Base-by-base conservation (phyloP, 345 rosid genomes). In the Eucalyptus pumila region DNA sequence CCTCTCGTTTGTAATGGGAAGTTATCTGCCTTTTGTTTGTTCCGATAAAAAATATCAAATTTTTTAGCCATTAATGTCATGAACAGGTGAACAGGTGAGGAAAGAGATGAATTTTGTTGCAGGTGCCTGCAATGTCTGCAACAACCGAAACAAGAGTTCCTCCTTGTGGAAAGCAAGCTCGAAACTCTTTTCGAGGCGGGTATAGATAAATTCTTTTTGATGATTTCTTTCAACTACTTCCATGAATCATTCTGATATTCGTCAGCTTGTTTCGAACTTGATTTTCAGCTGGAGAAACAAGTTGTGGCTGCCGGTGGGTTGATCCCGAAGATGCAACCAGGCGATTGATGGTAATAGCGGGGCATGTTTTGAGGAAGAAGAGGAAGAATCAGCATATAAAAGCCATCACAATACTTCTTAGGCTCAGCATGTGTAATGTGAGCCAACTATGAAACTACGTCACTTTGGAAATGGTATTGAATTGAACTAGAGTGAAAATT, bases 291-390 rank as follows among this genome's bases (percentile, higher is more conserved):
- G 93, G 98, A 96, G 95, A 97, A 95, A 89, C 98, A 96, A 91
- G 93, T 97, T 86, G 94, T 94, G 91, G 97, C 98, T 26, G 96
- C 96, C 87, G 99, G 99, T 88, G 97, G 99, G 90, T 89, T 94
- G 49, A 91, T 95, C 91, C 96, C 96, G 1, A 85, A 16, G 81
- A 23, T 37, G 45, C 44, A 72, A 72, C 45, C 45, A 37, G 40
- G 81, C 81, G 42, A 34, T 19, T 37, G 45, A 72, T 34, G 45
- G 81, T 72, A 34, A 72, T 19, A 37, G 81, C 21, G 14, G 81
- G 54, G 54, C 81, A 37, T 72, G 26, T 72, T 72, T 37, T 34
- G 81, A 72, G 24, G 81, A 34, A 3, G 42, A 69, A 72, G 81
- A 72, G 40, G 76, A n/a, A 65, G 80, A 54, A 21, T 8, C 60